phyloP scores from a whole-genome alignment of 768 basidiomycete species.

The Boletus coccyginus region DNA sequence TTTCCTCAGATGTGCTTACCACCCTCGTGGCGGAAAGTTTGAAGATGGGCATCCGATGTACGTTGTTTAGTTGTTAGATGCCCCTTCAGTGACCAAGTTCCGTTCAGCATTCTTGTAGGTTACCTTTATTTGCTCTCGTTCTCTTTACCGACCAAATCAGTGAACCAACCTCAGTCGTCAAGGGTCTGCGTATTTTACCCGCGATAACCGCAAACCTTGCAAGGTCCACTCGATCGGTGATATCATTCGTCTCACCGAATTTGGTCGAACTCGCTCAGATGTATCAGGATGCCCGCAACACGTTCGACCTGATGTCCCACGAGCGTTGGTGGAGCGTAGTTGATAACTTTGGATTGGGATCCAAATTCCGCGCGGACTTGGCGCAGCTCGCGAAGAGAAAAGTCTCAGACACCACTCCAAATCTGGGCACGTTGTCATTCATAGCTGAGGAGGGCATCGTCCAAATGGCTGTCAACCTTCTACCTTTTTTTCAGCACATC shows the following conservation, averaged over 20 bases:
- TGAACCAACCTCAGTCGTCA: slow-evolving; percentile 91
- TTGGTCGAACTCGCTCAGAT: slow-evolving; percentile 68
- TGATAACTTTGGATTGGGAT: slow-evolving; percentile 62
- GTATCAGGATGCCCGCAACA: slow-evolving; percentile 47
- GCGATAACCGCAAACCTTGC: slow-evolving; percentile 47
- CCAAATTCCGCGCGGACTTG: slow-evolving; percentile 64
- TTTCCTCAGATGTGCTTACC: slow-evolving; percentile 52
- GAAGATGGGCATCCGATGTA: slow-evolving; percentile 50
- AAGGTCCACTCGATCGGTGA: slow-evolving; percentile 37
- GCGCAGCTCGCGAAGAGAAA: slow-evolving; percentile 52
- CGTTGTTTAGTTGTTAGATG: slow-evolving; percentile 18
- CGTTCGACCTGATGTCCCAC: slow-evolving; percentile 50
- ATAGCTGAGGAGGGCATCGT: slow-evolving; percentile 67
- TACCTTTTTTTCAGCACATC: slow-evolving; percentile 82
- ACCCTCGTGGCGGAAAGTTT: slow-evolving; percentile 52
- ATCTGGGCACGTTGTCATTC: slow-evolving; percentile 53
- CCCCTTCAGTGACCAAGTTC: slow-evolving; percentile 2
- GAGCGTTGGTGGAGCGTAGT: slow-evolving; percentile 63
- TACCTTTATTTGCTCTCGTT: not conserved
- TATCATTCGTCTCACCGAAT: slow-evolving; percentile 85
- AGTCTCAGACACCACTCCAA: slow-evolving; percentile 39
- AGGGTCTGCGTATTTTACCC: slow-evolving; percentile 68
- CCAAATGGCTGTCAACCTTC: slow-evolving; percentile 77
- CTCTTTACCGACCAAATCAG: slow-evolving; percentile 36
- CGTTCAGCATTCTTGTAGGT: slow-evolving; percentile 73